Base-by-base conservation (phyloP, 1,284 basidiomycete species). In the Pisolithus thermaeus region DNA sequence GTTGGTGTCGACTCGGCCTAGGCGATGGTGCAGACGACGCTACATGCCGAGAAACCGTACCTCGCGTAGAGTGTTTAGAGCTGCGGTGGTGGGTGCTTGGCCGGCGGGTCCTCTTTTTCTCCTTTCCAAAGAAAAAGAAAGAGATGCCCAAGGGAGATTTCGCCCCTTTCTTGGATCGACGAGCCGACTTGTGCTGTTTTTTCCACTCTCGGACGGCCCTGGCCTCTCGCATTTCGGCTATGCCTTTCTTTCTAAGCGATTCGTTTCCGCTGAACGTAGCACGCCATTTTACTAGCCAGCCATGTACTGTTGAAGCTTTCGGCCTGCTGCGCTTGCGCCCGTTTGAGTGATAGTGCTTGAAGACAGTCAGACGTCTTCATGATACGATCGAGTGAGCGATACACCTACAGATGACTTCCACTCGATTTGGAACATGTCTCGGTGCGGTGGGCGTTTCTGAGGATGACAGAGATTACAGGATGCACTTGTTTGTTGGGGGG, bases 201-300 rank as follows among this genome's bases (percentile, higher is more conserved):
- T 66, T 58, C 47, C n/a, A 45, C 50, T 68, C 58, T 46, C 62
- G 58, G 20, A 53, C 48, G 18, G 55, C 60, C 50, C 68, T 71
- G 67, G 81, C 81, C 62, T 80, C 79, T 41, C 68, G 70, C 70
- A 83, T 83, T 44, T 81, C 80, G 67, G 75, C 59, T 37, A 70
- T 72, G 42, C 69, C 70, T 55, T 71, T 57, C 49, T 54, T 77
- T 56, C 86, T 75, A 41, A 84, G 68, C n/a, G 58, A 59, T 61
- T 89, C 86, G 62, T 85, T 75, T 35, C 83, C 85, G 25, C 75
- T 62, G 45, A 89, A 70, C 16, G 87, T 88, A 32, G 86, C 87
- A 55, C 86, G 77, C 77, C 83, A 78, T 67, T 88, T 88, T n/a
- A 81, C 79, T 53, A 89, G 72, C 84, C 85, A 88, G 48, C 86